Evolutionary conservation across 2,329 filamentous ascomycete species (phyloP), one percentile per base, ranked within the genome.

Genomic region (Sarocladiaceae sp.): DNA sequence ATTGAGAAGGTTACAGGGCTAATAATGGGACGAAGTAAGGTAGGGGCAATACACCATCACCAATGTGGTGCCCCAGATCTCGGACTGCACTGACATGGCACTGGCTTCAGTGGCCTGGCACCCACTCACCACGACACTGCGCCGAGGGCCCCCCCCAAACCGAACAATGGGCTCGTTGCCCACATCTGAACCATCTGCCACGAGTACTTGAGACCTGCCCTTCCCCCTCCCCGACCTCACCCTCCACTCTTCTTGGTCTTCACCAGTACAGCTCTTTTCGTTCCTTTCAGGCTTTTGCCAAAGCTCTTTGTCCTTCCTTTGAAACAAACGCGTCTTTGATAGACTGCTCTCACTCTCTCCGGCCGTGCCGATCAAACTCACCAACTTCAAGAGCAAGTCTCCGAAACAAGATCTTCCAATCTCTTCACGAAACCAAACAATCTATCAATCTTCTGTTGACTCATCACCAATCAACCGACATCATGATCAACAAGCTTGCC

Each of bases 311-410:
- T 52, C 53, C 49, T 52, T 56, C 53, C 46, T 51, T 60, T 49
- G 37, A 41, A 42, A 44, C 51, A 51, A 50, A 27, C 37, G 37
- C 63, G 66, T 74, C 72, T 74, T 75, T 73, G 71, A 75, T 55
- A 75, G 72, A 73, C 64, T 49, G 63, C 65, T 54, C 44, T 50
- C 53, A 52, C 58, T 49, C 58, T 54, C 56, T 44, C 48, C 60
- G 60, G 62, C 63, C 55, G 62, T 58, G 63, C 61, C 63, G 58
- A 52, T 39, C 50, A 49, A 27, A 27, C 35, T 46, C 47, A 41
- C 48, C 47, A 49, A 44, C 50, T 52, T 37, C 49, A 41, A 11
- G 6, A 21, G 18, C 19, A 18, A 35, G 9, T 5, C 23, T 6
- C 6, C 6, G 21, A 9, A 39, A 45, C 34, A 40, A 33, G 16